Evolutionary conservation across 2,329 filamentous ascomycete species (phyloP).

Genomic region (Beauveria sp.): DNA sequence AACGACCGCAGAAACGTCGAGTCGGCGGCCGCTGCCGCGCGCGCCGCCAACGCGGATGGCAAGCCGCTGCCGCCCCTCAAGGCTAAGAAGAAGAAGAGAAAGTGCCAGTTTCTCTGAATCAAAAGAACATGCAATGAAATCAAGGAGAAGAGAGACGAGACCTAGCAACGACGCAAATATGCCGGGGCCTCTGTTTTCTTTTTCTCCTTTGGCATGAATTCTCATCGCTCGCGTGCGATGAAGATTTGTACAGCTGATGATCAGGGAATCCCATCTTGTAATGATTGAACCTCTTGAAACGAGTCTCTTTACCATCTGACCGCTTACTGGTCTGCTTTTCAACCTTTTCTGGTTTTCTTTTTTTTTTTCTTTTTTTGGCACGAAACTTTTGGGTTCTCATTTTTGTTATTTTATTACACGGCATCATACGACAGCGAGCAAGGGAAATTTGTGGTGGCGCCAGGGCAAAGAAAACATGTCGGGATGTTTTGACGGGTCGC

Average conservation of each 20-base stretch:
- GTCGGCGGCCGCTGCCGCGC: conserved; percentile 33
- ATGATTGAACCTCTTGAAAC: conserved; percentile 30
- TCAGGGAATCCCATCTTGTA: conserved; percentile 22
- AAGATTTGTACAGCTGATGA: not conserved
- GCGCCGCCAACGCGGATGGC: conserved; percentile 30
- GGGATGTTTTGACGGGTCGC: conserved; percentile 11
- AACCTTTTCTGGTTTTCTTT: not conserved
- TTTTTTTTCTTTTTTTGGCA: not conserved
- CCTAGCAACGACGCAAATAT: not conserved
- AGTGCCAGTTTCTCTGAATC: conserved; percentile 67
- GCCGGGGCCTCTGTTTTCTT: not conserved
- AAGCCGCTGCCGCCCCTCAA: conserved; percentile 27
- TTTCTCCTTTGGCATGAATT: not conserved
- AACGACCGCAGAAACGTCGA: conserved; percentile 63
- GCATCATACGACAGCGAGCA: conserved; percentile 6
- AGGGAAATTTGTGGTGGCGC: not conserved
- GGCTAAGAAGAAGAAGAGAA: conserved; percentile 75
- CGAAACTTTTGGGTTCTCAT: conserved; percentile 1
- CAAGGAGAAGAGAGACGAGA: not conserved
- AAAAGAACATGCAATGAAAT: conserved; percentile 10
- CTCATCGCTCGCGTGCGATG: not conserved
- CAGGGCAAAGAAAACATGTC: not conserved
- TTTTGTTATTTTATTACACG: not conserved
- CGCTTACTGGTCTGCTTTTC: not conserved
- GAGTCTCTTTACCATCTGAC: conserved; percentile 23